These are phyloP conservation scores for Monosporascus sp. DNA, from an alignment of 2,329 filamentous ascomycete species.

Conservation along the genomic window DNA sequence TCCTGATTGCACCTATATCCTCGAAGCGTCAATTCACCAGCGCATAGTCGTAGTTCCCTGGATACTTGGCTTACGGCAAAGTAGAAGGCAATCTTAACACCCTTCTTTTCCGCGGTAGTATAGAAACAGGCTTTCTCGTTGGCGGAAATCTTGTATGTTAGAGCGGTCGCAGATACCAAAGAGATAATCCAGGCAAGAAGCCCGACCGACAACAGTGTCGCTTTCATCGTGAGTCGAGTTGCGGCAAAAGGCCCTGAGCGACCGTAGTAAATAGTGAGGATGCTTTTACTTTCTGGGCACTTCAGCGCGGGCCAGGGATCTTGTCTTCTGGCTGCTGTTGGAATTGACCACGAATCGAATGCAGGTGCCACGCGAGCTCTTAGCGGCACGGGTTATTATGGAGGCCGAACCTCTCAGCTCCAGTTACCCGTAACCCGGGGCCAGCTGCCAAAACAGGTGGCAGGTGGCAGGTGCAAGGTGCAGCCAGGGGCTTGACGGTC, in stretches of 20 bases:
- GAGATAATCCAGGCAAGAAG: constrained; percentile 67
- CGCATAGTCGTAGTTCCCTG: neutral
- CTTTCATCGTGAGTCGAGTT: constrained; percentile 51
- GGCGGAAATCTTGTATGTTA: constrained; percentile 86
- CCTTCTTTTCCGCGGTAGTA: constrained; percentile 67
- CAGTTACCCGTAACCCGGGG: neutral
- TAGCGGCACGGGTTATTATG: neutral
- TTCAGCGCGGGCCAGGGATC: constrained; percentile 5
- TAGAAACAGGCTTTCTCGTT: constrained; percentile 98
- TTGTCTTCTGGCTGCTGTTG: neutral
- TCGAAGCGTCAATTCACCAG: constrained; percentile 3
- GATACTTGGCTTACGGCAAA: constrained; percentile 70
- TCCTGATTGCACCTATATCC: constrained; percentile 82
- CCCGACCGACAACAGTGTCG: constrained; percentile 55
- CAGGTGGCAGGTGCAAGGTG: too few species aligned
- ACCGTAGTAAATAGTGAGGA: constrained; percentile 5
- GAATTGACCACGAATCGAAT: neutral
- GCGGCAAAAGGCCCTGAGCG: neutral
- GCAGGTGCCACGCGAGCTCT: neutral
- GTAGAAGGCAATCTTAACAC: constrained; percentile 94
- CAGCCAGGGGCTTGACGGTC: too few species aligned
- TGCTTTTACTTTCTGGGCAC: constrained; percentile 13
- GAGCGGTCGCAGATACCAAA: constrained; percentile 74
- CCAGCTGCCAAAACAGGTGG: too few species aligned
- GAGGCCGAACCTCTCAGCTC: neutral